These are phyloP conservation scores for Populus nigra DNA, from an alignment of 345 rosid genomes.

Conservation along the genomic window DNA sequence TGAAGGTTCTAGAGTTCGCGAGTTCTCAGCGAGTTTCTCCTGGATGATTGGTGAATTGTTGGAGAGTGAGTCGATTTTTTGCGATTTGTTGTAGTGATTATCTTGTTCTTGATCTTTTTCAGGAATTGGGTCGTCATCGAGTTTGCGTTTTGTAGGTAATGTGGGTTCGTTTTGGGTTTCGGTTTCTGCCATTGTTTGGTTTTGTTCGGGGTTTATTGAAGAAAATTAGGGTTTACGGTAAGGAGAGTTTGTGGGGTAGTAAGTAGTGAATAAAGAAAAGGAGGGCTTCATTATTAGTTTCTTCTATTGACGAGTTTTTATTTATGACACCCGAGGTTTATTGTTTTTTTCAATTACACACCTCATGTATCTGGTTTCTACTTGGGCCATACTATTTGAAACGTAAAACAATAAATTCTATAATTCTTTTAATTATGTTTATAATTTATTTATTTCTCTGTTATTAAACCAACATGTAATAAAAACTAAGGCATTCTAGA, in stretches of 20 bases:
- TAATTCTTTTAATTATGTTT: too few species aligned
- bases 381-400: too few species aligned
- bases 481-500: too few species aligned
- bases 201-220: slow-evolving; percentile 4
- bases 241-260: not conserved
- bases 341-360: not conserved
- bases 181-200: slow-evolving; percentile 52
- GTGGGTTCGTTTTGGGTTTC: slow-evolving; percentile 42
- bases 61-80: slow-evolving; percentile 27
- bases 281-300: not conserved
- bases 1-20: not conserved
- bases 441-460: too few species aligned
- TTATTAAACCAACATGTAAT: too few species aligned
- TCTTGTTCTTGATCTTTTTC: slow-evolving; percentile 22
- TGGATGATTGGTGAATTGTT: not conserved
- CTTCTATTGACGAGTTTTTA: too few species aligned
- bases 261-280: not conserved
- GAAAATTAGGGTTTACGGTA: slow-evolving; percentile 6
- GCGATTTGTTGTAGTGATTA: slow-evolving; percentile 38
- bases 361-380: not conserved
- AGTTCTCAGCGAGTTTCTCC: not conserved
- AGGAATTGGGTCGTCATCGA: slow-evolving; percentile 27
- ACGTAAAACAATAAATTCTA: too few species aligned
- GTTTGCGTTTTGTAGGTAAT: slow-evolving; percentile 59
- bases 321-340: not conserved